These are phyloP conservation scores for Penicillium sp. DNA, from an alignment of 2,329 filamentous ascomycete genomes.

Conservation along the genomic window DNA sequence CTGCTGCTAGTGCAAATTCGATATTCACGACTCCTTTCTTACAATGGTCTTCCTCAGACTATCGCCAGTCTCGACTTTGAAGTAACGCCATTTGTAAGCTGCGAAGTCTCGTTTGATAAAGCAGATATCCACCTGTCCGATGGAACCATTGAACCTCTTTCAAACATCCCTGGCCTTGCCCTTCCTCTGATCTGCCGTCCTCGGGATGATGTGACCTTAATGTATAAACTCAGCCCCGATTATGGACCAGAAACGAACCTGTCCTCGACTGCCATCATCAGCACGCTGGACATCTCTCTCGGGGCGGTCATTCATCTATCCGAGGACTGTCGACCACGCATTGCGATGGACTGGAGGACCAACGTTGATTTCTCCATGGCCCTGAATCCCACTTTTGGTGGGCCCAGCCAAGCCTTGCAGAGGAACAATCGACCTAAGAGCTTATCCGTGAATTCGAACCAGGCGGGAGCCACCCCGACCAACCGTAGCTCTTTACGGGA, in stretches of 20 bases:
- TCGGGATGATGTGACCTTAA: conserved; percentile 53
- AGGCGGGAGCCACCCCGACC: conserved; percentile 16
- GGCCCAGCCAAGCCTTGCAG: conserved; percentile 44
- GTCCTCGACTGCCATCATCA: conserved; percentile 37
- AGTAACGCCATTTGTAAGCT: conserved; percentile 49
- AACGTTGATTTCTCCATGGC: conserved; percentile 47
- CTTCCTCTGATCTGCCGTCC: conserved; percentile 45
- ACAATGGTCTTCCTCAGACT: conserved; percentile 43
- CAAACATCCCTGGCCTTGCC: conserved; percentile 31
- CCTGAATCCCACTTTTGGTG: conserved; percentile 45
- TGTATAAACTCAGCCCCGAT: conserved; percentile 50
- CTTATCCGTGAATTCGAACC: conserved; percentile 33
- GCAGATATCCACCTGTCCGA: conserved; percentile 46
- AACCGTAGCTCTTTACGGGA: conserved; percentile 35
- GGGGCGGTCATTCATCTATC: conserved; percentile 40
- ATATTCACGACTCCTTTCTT: conserved; percentile 48
- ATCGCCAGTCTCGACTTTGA: conserved; percentile 54
- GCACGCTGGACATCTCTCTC: conserved; percentile 46
- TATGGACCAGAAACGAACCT: conserved; percentile 34
- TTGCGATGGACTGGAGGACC: conserved; percentile 47
- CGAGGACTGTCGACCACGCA: conserved; percentile 40
- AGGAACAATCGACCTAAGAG: conserved; percentile 43
- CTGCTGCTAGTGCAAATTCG: conserved; percentile 53
- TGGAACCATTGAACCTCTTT: conserved; percentile 45
- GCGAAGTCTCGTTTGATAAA: conserved; percentile 47